Evolutionary conservation across 345 rosid species (phyloP).

Genomic region (Sonneratia alba): DNA sequence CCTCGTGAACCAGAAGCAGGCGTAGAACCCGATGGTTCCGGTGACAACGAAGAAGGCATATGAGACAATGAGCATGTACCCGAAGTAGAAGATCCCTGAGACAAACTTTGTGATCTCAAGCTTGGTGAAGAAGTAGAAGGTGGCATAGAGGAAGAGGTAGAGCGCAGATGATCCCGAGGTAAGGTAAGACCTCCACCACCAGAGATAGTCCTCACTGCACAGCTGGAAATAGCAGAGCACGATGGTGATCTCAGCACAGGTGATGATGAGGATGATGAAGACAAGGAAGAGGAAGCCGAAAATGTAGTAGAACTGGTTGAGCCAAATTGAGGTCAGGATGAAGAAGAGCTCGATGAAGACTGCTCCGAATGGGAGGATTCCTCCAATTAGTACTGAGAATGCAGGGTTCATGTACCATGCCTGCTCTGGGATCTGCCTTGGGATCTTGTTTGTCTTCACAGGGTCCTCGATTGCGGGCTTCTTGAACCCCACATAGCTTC

Average conservation of each 20-base stretch:
- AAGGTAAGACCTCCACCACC: conserved; percentile 38
- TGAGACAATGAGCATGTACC: conserved; percentile 29
- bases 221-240: conserved; percentile 37
- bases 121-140: conserved; percentile 35
- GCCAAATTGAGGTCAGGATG: conserved; percentile 37
- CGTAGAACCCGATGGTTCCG: conserved; percentile 7
- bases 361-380: conserved; percentile 33
- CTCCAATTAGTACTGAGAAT: conserved; percentile 27
- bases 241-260: conserved; percentile 33
- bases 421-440: conserved; percentile 32
- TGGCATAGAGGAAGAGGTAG: conserved; percentile 29
- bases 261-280: conserved; percentile 26
- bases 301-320: conserved; percentile 39
- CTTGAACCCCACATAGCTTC: conserved; percentile 27
- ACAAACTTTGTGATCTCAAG: conserved; percentile 31
- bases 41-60: conserved; percentile 32
- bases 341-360: conserved; percentile 36
- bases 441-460: conserved; percentile 32
- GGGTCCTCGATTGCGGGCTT: conserved; percentile 34
- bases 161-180: conserved; percentile 31
- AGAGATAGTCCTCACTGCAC: conserved; percentile 32
- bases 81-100: conserved; percentile 27
- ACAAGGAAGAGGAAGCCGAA: conserved; percentile 37
- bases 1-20: not conserved
- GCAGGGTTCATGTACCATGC: conserved; percentile 32